Conservation (phyloP, 2,329 filamentous ascomycete genomes). For the Dactylellina leptospora region DNA sequence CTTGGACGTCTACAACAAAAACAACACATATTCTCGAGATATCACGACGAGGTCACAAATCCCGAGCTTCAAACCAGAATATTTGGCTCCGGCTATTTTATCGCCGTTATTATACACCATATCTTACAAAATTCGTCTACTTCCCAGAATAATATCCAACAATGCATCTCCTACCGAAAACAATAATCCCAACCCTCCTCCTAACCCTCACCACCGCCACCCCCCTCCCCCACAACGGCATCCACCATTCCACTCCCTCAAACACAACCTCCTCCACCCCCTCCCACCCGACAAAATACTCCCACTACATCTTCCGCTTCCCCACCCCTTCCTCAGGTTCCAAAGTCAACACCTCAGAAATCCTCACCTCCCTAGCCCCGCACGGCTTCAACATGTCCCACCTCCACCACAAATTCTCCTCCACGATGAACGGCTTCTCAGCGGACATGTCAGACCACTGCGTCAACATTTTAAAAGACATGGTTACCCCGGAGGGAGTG, state of each 20-base stretch:
- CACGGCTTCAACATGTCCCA: constrained; percentile 45
- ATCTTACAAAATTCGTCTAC: too few relatives aligned
- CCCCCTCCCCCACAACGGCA: constrained; percentile 20
- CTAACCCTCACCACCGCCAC: constrained; percentile 18
- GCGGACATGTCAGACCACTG: constrained; percentile 55
- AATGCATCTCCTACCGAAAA: background rate
- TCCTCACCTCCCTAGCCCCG: constrained; percentile 35
- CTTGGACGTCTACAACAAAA: too few relatives aligned
- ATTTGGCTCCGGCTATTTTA: too few relatives aligned
- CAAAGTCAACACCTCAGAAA: constrained; percentile 33
- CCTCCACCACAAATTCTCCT: constrained; percentile 29
- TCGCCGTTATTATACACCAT: too few relatives aligned
- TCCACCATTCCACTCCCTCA: background rate
- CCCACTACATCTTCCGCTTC: constrained; percentile 48
- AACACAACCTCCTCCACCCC: background rate
- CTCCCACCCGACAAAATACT: constrained; percentile 31
- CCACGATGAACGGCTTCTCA: constrained; percentile 55
- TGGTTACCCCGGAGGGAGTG: constrained; percentile 29
- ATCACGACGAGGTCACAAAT: too few relatives aligned
- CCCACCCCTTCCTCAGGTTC: background rate
- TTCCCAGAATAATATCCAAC: too few relatives aligned
- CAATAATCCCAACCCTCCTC: constrained; percentile 20
- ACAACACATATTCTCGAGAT: too few relatives aligned
- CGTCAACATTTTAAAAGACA: constrained; percentile 39
- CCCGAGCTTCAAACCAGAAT: too few relatives aligned